phyloP scores from a whole-genome alignment of 2,329 filamentous ascomycete species.

The Arthrobotrys pseudoclavata region DNA sequence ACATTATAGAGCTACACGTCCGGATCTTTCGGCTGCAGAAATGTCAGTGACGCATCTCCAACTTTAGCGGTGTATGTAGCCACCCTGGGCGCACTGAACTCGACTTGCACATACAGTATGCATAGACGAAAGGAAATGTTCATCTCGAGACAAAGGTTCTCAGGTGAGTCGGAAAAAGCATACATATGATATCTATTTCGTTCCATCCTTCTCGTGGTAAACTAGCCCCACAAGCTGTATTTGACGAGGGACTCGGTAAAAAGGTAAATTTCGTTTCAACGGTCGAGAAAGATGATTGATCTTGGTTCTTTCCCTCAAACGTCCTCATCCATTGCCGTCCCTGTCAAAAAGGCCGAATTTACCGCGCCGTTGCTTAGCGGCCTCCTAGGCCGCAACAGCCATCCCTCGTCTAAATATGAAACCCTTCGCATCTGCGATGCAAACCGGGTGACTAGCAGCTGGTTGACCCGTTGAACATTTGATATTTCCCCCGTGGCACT shows the following conservation, averaged over 20 bases:
- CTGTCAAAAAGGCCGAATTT: not conserved
- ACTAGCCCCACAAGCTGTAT: not conserved
- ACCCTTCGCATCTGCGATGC: not conserved
- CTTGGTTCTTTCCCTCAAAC: not conserved
- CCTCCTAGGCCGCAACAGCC: not conserved
- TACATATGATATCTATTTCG: not conserved
- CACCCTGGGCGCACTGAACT: not conserved
- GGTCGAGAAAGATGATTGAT: not conserved
- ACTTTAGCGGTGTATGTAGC: too few species aligned
- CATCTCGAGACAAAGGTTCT: not conserved
- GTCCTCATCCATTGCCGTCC: not conserved
- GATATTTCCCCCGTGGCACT: not conserved
- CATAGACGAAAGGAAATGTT: not conserved
- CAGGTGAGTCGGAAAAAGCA: not conserved
- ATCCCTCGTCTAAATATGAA: not conserved
- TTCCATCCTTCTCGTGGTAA: too few species aligned
- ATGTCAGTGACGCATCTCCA: not conserved
- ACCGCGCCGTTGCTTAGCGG: not conserved
- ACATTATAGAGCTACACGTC: too few species aligned
- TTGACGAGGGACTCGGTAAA: not conserved
- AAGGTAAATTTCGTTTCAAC: not conserved
- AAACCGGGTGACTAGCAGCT: not conserved
- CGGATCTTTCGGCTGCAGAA: too few species aligned
- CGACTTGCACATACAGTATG: not conserved
- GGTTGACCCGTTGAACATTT: not conserved